Conservation (phyloP, 2,329 filamentous ascomycete species). For the Phaeosphaeria sp. region DNA sequence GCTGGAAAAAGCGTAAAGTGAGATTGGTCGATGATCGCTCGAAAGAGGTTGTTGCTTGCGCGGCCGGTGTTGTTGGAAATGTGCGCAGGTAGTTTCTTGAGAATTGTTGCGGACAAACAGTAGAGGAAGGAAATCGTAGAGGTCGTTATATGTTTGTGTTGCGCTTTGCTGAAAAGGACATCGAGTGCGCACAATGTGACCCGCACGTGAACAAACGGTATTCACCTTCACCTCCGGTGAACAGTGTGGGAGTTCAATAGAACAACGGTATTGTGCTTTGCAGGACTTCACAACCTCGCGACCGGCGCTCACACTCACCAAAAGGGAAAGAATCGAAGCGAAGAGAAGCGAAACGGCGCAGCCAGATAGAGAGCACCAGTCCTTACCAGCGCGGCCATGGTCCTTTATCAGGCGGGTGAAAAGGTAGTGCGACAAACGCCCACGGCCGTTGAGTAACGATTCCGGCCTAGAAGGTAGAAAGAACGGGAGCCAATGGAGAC, state of each 20-base stretch:
- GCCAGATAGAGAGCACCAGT: constrained; percentile 19
- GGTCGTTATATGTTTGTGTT: constrained; percentile 13
- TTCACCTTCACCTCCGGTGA: constrained; percentile 26
- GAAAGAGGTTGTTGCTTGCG: constrained; percentile 8
- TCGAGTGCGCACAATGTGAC: constrained; percentile 15
- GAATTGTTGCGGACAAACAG: background rate
- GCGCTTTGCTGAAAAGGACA: constrained; percentile 16
- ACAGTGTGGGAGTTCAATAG: background rate
- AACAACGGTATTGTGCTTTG: constrained; percentile 39
- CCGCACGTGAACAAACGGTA: constrained; percentile 20
- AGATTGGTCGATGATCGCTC: constrained; percentile 5
- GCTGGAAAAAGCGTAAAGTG: constrained; percentile 8
- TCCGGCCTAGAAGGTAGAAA: constrained; percentile 31
- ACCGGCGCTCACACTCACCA: constrained; percentile 22
- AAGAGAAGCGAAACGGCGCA: constrained; percentile 22
- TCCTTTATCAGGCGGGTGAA: constrained; percentile 42
- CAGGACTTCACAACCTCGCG: constrained; percentile 20
- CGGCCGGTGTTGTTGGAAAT: constrained; percentile 4
- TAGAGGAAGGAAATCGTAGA: constrained; percentile 13
- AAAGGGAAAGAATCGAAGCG: constrained; percentile 21
- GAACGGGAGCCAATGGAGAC: constrained; percentile 44
- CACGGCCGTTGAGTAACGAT: constrained; percentile 22
- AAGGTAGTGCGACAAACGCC: constrained; percentile 38
- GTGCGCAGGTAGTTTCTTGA: constrained; percentile 4
- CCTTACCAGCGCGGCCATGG: constrained; percentile 23